Base-by-base conservation (phyloP, 73 alveolate species). In the Breviolum minutum region DNA sequence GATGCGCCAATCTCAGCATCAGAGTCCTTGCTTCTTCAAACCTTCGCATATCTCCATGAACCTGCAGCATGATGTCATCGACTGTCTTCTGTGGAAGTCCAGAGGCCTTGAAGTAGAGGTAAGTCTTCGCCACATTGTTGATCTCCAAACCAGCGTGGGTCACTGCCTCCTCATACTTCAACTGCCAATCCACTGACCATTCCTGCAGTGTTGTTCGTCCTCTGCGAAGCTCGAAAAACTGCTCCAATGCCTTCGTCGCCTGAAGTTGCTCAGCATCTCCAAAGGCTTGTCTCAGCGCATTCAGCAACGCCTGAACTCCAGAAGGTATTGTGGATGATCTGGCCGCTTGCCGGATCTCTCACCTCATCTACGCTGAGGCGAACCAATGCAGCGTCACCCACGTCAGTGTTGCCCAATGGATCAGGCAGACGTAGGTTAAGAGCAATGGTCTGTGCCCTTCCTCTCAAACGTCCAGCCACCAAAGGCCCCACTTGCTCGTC, bases 141-240 rank as follows among this genome's bases (percentile, higher is more conserved):
- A 82, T 30, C 26, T 82, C 91, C 10, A 82, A 19, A 48, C 91
- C 91, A 40, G 71, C 40, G 70, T 60, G 91, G 30, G 91, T 82
- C 40, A 60, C 7, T 54, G 91, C 91, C 54, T 82, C 91, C 40
- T 82, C 91, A 24, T 40, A 70, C 14, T 60, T 54, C 71, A 82
- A 10, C 20, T 82, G 40, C 66, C 66, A 82, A 27, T 82, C 61
- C 40, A 82, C 70, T 2, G 40, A 12, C 66, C 66, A 82, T 22
- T 82, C 91, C 9, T 68, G 70, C 22, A 82, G 30, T 5, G 91
- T 13, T 2, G 48, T 30, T 6, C 71, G 0, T 19, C 27, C 14
- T 27, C 91, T 24, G 0, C 71, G 69, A 40, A 82, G 48, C 71
- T 82, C 91, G 17, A 82, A 54, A 71, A 82, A 82, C 40, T 8